These are phyloP conservation scores for Monilinia laxa DNA, from an alignment of 2,329 filamentous ascomycete species.

Conservation along the genomic window DNA sequence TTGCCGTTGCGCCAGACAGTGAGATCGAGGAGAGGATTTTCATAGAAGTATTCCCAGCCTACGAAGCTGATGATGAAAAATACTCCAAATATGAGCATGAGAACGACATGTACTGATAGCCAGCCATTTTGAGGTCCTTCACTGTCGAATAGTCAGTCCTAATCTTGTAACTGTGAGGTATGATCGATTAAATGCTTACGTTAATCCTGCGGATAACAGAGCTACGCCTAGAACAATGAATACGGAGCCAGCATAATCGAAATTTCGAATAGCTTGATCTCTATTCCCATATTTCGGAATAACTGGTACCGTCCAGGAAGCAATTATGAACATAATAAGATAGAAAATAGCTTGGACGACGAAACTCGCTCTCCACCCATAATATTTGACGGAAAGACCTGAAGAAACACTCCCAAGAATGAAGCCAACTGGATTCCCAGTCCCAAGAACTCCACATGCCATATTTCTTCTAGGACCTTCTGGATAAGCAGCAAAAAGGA, in stretches of 20 bases:
- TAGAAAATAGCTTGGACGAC: conserved; percentile 64
- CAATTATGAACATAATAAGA: conserved; percentile 56
- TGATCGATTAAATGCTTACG: conserved; percentile 29
- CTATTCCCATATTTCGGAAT: conserved; percentile 45
- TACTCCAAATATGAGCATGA: conserved; percentile 59
- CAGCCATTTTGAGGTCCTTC: conserved; percentile 55
- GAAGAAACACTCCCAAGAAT: conserved; percentile 54
- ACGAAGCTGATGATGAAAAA: conserved; percentile 56
- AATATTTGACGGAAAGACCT: conserved; percentile 59
- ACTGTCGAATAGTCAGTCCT: conserved; percentile 25
- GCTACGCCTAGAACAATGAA: conserved; percentile 32
- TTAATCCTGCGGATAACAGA: conserved; percentile 32
- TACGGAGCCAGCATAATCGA: conserved; percentile 35
- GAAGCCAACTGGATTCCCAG: conserved; percentile 45
- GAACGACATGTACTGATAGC: conserved; percentile 61
- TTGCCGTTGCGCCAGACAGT: conserved; percentile 60
- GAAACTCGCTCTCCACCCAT: conserved; percentile 63
- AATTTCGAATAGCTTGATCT: conserved; percentile 23
- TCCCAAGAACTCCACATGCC: conserved; percentile 61
- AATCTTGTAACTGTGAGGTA: neutral
- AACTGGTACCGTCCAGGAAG: conserved; percentile 61
- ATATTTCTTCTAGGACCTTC: conserved; percentile 59
- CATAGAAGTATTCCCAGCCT: conserved; percentile 59
- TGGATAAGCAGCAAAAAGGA: conserved; percentile 63
- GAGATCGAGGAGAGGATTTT: conserved; percentile 53